Evolutionary conservation across 306 rosid genomes (phyloP), one percentile per base, ranked within the genome.

Genomic region (Clitoria ternatea): DNA sequence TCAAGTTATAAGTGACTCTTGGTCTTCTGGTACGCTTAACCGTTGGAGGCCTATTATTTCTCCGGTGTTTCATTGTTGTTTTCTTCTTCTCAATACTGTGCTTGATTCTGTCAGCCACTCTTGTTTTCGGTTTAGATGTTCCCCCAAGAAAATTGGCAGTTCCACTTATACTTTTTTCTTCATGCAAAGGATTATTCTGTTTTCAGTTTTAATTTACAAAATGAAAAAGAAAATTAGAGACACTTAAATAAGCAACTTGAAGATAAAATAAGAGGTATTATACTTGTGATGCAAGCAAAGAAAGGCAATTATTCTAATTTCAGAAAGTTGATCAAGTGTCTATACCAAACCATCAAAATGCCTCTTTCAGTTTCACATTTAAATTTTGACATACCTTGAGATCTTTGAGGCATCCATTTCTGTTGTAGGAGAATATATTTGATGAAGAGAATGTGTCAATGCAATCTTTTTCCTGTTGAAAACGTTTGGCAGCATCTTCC

Each of bases 401-500:
- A 26, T 76, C 69, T 72, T 52, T 71, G 39, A 45, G n/a, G 20
- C 12, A 13, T 60, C 73, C 79, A 32, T 72, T 14, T 20, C 15
- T 62, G 36, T 18, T 35, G n/a, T 2, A 3, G 36, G 66, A 49
- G 48, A 39, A 47, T 55, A 55, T 45, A 43, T 49, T 63, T 45
- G 81, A 29, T 3, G 48, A 40, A 17, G 27, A 40, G 10, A 32
- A 35, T 5, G 14, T 3, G n/a, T 72, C 42, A 1, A 6, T 6
- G 30, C 62, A 47, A 15, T 62, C 43, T 40, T 73, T 78, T 54
- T 54, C 36, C 13, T 30, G 66, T 42, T 73, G 77, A 69, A 82
- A 77, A 45, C 47, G 54, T 73, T 53, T 12, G 18, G 78, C 77
- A 23, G 75, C 83, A 55, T 77, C 77, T 70, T 63, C 76, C 50